Percentiles rank a stretch among this genome's conserved stretches.
phyloP scores from a whole-genome alignment of 371 early-diverging fungal species.

The Basidiobolus meristosporus region DNA sequence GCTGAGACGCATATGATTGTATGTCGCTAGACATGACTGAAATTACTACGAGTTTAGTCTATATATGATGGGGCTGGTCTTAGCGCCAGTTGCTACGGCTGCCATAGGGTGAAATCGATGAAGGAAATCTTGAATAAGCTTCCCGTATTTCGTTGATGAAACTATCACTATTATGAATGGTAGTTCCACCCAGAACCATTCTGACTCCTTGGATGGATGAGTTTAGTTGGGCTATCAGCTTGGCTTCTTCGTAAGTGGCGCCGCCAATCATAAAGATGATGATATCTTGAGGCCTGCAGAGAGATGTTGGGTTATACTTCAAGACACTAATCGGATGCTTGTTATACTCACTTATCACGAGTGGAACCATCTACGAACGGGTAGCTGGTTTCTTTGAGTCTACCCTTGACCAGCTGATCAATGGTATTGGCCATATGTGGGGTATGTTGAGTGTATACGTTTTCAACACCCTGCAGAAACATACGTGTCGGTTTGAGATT shows the following conservation, averaged over 20 bases:
- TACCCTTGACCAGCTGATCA: conserved; percentile 58
- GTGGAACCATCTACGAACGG: conserved; percentile 49
- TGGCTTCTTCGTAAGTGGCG: conserved; percentile 79
- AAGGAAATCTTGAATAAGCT: too few species aligned
- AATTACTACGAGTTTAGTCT: too few species aligned
- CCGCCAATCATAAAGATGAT: conserved; percentile 90
- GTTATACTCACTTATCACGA: conserved; percentile 30
- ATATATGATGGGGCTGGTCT: too few species aligned
- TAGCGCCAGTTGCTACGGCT: too few species aligned
- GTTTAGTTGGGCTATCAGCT: conserved; percentile 61
- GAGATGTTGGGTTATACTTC: background rate
- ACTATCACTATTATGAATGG: conserved; percentile 57
- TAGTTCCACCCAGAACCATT: conserved; percentile 78
- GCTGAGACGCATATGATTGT: too few species aligned
- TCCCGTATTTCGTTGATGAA: too few species aligned
- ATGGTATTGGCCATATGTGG: conserved; percentile 62
- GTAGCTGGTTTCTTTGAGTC: conserved; percentile 49
- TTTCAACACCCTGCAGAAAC: conserved; percentile 82
- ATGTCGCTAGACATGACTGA: too few species aligned
- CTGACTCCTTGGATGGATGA: conserved; percentile 51
- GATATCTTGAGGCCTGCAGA: conserved; percentile 69
- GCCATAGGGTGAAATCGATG: too few species aligned
- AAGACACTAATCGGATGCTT: background rate
- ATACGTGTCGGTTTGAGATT: too few species aligned
- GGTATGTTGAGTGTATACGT: conserved; percentile 93